Evolutionary conservation across 495 filamentous ascomycete species (phyloP), one percentile per base, ranked within the genome.

Genomic region (Neurospora tetrasperma): DNA sequence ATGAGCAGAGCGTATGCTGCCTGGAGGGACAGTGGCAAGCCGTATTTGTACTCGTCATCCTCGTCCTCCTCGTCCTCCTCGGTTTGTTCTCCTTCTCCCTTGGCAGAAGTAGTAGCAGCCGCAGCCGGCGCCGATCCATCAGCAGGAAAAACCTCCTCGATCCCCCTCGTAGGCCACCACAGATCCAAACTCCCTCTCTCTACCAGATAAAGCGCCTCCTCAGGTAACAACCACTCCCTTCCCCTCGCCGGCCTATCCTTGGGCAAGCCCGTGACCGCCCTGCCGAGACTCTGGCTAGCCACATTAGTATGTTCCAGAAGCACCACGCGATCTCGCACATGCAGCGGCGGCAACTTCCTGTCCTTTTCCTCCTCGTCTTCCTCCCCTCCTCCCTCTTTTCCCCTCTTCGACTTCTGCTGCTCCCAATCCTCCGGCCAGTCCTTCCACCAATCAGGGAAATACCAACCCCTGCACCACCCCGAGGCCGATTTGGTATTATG

Each of bases 141-240:
- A 5, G 72, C 71, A 8, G 81, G 82, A 16, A 84, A 80, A 1
- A 84, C 73, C 59, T 83, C 81, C 44, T 82, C 82, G 43, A 87
- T 71, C 16, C 78, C 78, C 42, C 78, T 77, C 12, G 80, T 75
- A 41, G 92, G 92, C 92, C 92, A 99, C 84, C 93, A 88, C 35
- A 97, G 83, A 82, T 98, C 93, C 75, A 99, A 72, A 74, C 86
- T 92, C 0, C 95, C 96, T 74, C 95, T 82, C 82, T 99, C 96
- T 20, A 98, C 84, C 62, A 97, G 77, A 79, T 93, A 98, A 69
- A 99, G 82, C 8, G 93, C 91, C 78, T 99, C 96, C 79, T 99
- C 96, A 0, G 94, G 94, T n/a, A 96, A 79, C 38, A 99, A 78
- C 93, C 93, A 96, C 27, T 94, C 76, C 69, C 85, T 86, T 38